Evolutionary conservation across 495 filamentous ascomycete species (phyloP), one percentile per base, ranked within the genome.

Genomic region (Penicillium argentinense): DNA sequence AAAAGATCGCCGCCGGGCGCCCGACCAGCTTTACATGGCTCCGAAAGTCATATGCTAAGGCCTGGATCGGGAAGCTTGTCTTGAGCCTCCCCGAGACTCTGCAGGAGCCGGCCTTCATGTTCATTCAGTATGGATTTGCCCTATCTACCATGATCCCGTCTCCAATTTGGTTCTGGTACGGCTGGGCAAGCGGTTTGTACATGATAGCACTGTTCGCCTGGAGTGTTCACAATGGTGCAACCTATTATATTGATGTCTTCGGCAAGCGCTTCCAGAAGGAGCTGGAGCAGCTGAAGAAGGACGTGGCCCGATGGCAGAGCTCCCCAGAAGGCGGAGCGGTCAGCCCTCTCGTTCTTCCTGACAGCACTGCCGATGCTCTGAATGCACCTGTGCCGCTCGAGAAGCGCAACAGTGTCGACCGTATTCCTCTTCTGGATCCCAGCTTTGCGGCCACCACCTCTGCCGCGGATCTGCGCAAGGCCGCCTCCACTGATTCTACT

Each of bases 21-120:
- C 95, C 91, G 14, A 98, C 93, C 8, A 93, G 88, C 38, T 98
- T 96, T 66, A 97, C 95, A 47, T 98, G 95, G 95, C 81, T 98
- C 21, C 89, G 91, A 42, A 83, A 82, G 49, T 91, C 87, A 2
- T 98, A 96, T 69, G 79, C 84, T 29, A 90, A 89, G 57, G 84
- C 82, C 14, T 89, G 84, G 84, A 87, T 98, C 51, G 93, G 93
- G 21, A 85, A 83, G 53, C 51, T 95, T 42, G 90, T 98, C 14
- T 77, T 96, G 16, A 75, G 77, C 12, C 80, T 96, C 3, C 93
- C 95, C 2, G 67, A 79, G 2, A 52, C 66, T 5, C 67, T 95
- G 32, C 93, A 98, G 60, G 91, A 96, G 60, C 73, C 85, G 2
- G 87, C 89, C 4, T 98, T 97, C 67, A 98, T 98, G 93, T 43